phyloP scores from a whole-genome alignment of 192 early-diverging fungal genomes.

The Diversispora eburnea region DNA sequence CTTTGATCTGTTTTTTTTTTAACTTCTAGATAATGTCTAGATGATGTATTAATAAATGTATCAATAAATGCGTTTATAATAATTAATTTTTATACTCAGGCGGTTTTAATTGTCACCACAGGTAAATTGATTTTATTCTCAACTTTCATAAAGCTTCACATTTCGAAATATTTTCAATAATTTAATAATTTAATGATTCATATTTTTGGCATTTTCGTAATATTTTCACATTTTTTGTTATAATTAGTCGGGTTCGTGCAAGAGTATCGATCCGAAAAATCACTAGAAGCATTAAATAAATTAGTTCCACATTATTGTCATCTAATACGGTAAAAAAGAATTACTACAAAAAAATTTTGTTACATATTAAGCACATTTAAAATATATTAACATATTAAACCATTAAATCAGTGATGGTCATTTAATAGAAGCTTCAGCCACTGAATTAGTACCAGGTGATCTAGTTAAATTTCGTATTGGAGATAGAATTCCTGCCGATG shows the following conservation, averaged over 20 bases:
- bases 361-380: too few species aligned
- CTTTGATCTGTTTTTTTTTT: neutral
- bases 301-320: slow-evolving; percentile 84
- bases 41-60: neutral
- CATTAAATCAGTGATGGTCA: slow-evolving; percentile 51
- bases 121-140: slow-evolving; percentile 26
- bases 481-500: slow-evolving; percentile 92
- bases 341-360: neutral
- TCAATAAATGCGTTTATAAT: neutral
- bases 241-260: slow-evolving; percentile 79
- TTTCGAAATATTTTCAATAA: neutral
- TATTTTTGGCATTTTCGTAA: neutral
- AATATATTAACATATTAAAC: too few species aligned
- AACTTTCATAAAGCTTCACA: neutral
- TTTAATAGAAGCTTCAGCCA: slow-evolving; percentile 60
- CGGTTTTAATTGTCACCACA: slow-evolving; percentile 44
- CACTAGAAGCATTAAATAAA: slow-evolving; percentile 78
- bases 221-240: neutral
- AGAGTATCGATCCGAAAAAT: slow-evolving; percentile 83
- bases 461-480: slow-evolving; percentile 82
- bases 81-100: slow-evolving; percentile 25
- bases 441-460: slow-evolving; percentile 89
- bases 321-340: slow-evolving; percentile 59
- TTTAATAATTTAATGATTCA: too few species aligned
- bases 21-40: neutral